A percentile compares a stretch with the other conserved stretches of the same genome.
phyloP scores from a whole-genome alignment of 306 rosid genomes.

The Vicia sativa region DNA sequence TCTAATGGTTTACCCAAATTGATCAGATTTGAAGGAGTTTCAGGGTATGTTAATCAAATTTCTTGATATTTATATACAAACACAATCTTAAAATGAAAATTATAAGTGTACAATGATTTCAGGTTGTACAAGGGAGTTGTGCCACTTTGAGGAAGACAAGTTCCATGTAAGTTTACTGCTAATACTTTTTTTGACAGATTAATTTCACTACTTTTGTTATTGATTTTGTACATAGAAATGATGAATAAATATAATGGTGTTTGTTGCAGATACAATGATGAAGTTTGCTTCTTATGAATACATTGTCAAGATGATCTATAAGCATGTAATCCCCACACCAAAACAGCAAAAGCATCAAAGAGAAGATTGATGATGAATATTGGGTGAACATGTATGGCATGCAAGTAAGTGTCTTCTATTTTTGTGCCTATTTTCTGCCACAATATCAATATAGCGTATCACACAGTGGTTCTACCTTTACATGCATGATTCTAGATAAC shows the following conservation, averaged over 20 bases:
- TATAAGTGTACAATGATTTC: slow-evolving; percentile 31
- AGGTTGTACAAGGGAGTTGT: slow-evolving; percentile 91
- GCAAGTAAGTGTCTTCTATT: no score
- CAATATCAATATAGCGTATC: no score
- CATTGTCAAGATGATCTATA: slow-evolving; percentile 79
- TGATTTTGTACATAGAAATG: neutral
- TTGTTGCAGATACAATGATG: slow-evolving; percentile 87
- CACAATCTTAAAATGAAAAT: no score
- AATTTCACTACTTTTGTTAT: neutral
- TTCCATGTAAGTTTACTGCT: slow-evolving; percentile 74
- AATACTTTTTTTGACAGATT: neutral
- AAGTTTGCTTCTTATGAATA: slow-evolving; percentile 92
- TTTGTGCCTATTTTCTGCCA: no score
- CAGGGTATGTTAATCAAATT: slow-evolving; percentile 45
- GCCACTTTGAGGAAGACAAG: slow-evolving; percentile 98
- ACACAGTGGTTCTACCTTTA: no score
- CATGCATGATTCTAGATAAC: no score
- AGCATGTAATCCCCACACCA: slow-evolving; percentile 70
- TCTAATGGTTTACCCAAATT: slow-evolving; percentile 87
- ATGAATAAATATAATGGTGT: neutral
- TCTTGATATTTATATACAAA: no score
- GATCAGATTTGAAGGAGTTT: slow-evolving; percentile 73
- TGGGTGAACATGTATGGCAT: no score
- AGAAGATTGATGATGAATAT: no score
- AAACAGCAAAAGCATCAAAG: no score